These are phyloP conservation scores for Thinopyrum elongatum DNA, from an alignment of 176 grass and related monocot species.

Conservation along the genomic window DNA sequence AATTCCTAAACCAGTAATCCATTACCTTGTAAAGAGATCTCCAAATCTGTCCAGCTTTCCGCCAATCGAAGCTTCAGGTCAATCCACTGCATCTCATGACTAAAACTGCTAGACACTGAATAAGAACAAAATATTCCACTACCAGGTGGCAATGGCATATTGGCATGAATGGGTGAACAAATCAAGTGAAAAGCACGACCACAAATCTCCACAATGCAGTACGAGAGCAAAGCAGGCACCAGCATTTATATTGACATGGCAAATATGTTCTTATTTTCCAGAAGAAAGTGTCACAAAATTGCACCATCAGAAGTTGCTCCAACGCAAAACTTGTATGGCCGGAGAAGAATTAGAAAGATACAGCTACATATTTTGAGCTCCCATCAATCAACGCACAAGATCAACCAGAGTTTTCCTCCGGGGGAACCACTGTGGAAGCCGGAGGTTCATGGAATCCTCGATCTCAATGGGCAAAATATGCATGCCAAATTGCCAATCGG, in stretches of 20 bases:
- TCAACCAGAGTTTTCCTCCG: slow-evolving; percentile 78
- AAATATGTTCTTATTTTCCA: slow-evolving; percentile 14
- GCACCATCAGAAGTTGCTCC: slow-evolving; percentile 24
- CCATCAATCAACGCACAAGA: slow-evolving; percentile 64
- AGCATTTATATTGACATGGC: not conserved
- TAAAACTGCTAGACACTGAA: slow-evolving; percentile 3
- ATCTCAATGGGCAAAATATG: slow-evolving; percentile 67
- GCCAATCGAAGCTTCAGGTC: slow-evolving; percentile 4
- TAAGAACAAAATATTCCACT: slow-evolving; percentile 20
- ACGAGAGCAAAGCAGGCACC: not conserved
- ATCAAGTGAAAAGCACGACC: not conserved
- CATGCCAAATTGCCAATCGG: not conserved
- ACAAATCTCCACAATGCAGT: not conserved
- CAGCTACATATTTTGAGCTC: slow-evolving; percentile 21
- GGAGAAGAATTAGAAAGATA: slow-evolving; percentile 33
- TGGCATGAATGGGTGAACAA: not conserved
- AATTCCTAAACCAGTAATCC: not conserved
- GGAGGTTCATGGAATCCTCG: slow-evolving; percentile 81
- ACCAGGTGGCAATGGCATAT: not conserved
- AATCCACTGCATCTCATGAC: slow-evolving; percentile 10
- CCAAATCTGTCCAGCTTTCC: not conserved
- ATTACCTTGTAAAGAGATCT: slow-evolving; percentile 27
- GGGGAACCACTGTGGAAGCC: slow-evolving; percentile 86
- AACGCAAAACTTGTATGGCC: slow-evolving; percentile 2
- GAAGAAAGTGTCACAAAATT: slow-evolving; percentile 24